Evolutionary conservation across 2,329 filamentous ascomycete species (phyloP), one percentile per base, ranked within the genome.

Genomic region (Paramyrothecium sp.): DNA sequence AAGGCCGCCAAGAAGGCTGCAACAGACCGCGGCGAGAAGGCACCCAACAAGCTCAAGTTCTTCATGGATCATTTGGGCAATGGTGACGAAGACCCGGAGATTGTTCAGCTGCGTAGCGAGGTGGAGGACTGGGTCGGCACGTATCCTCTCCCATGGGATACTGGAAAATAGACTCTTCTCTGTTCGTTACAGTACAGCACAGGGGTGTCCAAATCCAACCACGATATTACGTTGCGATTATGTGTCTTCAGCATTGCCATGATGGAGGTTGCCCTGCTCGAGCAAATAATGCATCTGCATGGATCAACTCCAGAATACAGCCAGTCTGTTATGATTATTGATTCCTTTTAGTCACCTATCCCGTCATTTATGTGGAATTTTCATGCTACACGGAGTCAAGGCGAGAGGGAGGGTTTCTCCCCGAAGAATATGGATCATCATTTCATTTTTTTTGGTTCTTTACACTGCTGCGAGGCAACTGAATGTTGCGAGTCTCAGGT

Each of bases 121-220:
- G 89, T 92, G n/a, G 84, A 87, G 64, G 87, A 89, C 65, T 92
- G 89, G 89, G 89, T 90, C 12, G 85, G 88, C 54, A 90, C 88
- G 1, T 91, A 91, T 68, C 82, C 86, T 3, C 73, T 91, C 63
- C 89, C 89, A 12, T 91, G 89, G 89, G 80, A 84, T 54, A 70
- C 75, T 50, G 65, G 65, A 22, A 63, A 69, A 62, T 74, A 58
- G 66, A 54, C 20, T 20, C 22, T 8, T 12, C n/a, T 4, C 5
- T 12, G 38, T 44, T 44, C 13, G 5, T 38, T 38, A 38, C 33
- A 38, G 8, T 44, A 44, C 13, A 19, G n/a, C 13, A 44, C 13
- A 19, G 38, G n/a, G 38, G 13, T 44, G 4, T 4, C 38, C 13
- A 12, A 16, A 12, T 44, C 13, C 13, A 30, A 10, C 5, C 26